phyloP scores from a whole-genome alignment of 306 rosid species.

The Prunus salicina region DNA sequence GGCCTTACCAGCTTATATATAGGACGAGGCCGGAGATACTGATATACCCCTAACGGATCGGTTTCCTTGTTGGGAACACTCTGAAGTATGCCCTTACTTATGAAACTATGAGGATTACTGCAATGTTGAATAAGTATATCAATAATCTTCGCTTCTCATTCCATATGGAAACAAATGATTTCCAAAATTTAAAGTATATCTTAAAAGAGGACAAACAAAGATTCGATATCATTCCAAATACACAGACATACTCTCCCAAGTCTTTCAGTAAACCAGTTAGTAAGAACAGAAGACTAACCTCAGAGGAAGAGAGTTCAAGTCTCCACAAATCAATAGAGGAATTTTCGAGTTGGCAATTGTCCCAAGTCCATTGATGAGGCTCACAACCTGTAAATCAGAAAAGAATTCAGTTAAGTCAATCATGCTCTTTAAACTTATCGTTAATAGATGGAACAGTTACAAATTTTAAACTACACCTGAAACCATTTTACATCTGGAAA shows the following conservation, averaged over 20 bases:
- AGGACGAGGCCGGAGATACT: conserved; percentile 21
- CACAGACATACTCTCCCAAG: too few species aligned
- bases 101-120: conserved; percentile 27
- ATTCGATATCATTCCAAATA: too few species aligned
- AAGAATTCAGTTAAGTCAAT: neutral
- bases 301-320: conserved; percentile 24
- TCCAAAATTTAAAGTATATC: neutral
- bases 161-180: neutral
- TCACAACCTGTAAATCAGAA: conserved; percentile 19
- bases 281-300: conserved; percentile 17
- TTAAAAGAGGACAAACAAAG: neutral
- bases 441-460: conserved; percentile 1
- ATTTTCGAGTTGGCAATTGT: conserved; percentile 12
- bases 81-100: neutral
- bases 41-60: conserved; percentile 23
- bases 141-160: neutral
- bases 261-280: neutral
- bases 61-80: neutral
- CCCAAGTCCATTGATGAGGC: conserved; percentile 23
- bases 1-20: conserved; percentile 24
- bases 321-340: conserved; percentile 33
- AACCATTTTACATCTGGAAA: conserved; percentile 19
- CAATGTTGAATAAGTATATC: neutral
- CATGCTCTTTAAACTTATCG: neutral
- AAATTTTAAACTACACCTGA: conserved; percentile 25